phyloP scores from a whole-genome alignment of 2,329 filamentous ascomycete genomes.

The Colletotrichum costaricense region DNA sequence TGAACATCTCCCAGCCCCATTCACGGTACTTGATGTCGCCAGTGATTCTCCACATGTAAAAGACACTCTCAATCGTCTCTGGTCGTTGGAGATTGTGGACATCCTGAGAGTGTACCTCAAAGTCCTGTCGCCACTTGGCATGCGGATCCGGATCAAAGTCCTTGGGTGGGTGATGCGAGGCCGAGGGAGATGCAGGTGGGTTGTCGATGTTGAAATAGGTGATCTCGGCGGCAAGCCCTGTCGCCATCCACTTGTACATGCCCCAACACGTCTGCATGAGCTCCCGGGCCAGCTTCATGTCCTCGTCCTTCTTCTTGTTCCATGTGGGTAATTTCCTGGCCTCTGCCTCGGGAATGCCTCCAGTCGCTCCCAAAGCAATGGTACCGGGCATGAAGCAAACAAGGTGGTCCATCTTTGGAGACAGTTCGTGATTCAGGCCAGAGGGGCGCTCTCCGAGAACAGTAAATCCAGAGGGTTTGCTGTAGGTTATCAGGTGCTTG shows the following conservation, averaged over 20 bases:
- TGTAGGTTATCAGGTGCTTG: constrained; percentile 93
- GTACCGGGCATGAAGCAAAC: constrained; percentile 98
- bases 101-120: constrained; percentile 83
- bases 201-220: constrained; percentile 85
- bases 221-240: constrained; percentile 94
- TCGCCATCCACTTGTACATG: constrained; percentile 92
- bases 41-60: constrained; percentile 99
- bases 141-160: constrained; percentile 63
- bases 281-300: constrained; percentile 88
- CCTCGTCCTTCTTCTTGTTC: constrained; percentile 83
- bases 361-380: constrained; percentile 88
- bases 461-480: constrained; percentile 82
- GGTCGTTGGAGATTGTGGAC: constrained; percentile 93
- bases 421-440: constrained; percentile 74
- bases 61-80: constrained; percentile 94
- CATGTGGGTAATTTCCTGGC: constrained; percentile 79
- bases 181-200: constrained; percentile 72
- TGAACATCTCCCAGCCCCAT: constrained; percentile 99
- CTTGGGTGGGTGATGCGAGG: constrained; percentile 59
- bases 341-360: constrained; percentile 78
- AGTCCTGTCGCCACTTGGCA: constrained; percentile 81
- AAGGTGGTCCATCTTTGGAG: constrained; percentile 96
- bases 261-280: constrained; percentile 98
- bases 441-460: constrained; percentile 87
- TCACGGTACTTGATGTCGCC: constrained; percentile 89